These are phyloP conservation scores for Vachellia collinsii DNA, from an alignment of 306 rosid species.

Conservation along the genomic window DNA sequence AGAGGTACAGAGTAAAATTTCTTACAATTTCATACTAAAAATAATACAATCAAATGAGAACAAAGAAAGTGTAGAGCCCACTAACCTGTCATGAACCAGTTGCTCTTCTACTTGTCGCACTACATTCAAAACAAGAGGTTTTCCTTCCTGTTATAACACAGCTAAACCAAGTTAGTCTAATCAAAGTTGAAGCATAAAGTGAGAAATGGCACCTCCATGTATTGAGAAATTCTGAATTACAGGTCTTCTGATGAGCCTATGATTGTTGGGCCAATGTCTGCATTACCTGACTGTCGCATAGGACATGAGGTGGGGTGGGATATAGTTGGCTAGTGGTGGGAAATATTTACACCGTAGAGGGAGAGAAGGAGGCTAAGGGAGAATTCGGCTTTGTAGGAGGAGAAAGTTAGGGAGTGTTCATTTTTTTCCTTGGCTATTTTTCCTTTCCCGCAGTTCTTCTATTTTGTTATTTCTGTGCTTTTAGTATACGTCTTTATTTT, in stretches of 20 bases:
- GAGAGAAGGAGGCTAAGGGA: too few relatives aligned
- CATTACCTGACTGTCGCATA: too few relatives aligned
- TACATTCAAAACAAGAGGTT: constrained; percentile 92
- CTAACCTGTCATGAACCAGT: constrained; percentile 76
- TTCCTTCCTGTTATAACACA: constrained; percentile 76
- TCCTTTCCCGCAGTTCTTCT: too few relatives aligned
- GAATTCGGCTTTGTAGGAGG: too few relatives aligned
- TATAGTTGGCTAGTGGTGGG: too few relatives aligned
- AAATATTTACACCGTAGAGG: too few relatives aligned
- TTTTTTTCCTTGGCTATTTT: too few relatives aligned
- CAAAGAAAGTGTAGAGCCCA: background rate
- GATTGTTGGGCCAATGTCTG: too few relatives aligned
- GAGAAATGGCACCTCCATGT: background rate
- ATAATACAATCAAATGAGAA: constrained; percentile 23
- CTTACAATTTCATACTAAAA: constrained; percentile 1
- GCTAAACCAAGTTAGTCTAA: constrained; percentile 10
- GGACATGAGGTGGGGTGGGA: too few relatives aligned
- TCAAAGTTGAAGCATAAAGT: background rate
- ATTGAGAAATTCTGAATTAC: background rate
- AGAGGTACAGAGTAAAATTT: constrained; percentile 22
- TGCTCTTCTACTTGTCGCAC: constrained; percentile 81
- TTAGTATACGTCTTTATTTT: too few relatives aligned
- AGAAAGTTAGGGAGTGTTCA: too few relatives aligned
- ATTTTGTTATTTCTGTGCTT: too few relatives aligned
- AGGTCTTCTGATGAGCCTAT: background rate